phyloP scores from a whole-genome alignment of 2,329 filamentous ascomycete genomes.

The Ceratocystis variospora region DNA sequence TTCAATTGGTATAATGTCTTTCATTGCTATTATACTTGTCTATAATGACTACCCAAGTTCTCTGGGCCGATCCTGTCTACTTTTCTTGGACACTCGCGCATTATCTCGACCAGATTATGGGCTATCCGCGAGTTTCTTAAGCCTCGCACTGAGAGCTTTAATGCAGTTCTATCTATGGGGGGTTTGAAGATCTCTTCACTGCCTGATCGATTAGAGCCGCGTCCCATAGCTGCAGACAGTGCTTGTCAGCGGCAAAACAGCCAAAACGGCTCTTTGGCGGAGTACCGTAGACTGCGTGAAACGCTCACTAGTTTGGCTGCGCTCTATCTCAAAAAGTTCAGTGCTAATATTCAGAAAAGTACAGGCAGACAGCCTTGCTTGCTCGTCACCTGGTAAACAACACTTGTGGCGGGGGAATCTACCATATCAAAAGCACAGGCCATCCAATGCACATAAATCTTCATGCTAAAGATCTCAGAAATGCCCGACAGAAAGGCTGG shows the following conservation, averaged over 20 bases:
- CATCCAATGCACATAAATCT: conserved; percentile 67
- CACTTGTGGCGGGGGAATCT: conserved; percentile 67
- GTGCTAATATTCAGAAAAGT: conserved; percentile 70
- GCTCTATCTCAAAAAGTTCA: conserved; percentile 35
- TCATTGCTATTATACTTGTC: conserved; percentile 23
- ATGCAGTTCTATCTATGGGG: conserved; percentile 23
- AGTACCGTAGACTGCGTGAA: conserved; percentile 41
- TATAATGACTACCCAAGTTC: conserved; percentile 64
- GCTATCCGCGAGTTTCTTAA: conserved; percentile 58
- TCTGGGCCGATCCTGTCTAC: conserved; percentile 59
- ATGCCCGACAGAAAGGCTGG: conserved; percentile 64
- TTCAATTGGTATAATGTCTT: not conserved
- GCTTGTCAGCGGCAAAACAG: conserved; percentile 68
- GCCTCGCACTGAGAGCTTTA: conserved; percentile 32
- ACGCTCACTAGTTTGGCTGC: conserved; percentile 40
- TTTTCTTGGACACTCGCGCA: conserved; percentile 55
- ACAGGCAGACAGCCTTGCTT: conserved; percentile 59
- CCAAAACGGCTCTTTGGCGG: conserved; percentile 43
- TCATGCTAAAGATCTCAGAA: conserved; percentile 61
- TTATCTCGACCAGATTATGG: conserved; percentile 60
- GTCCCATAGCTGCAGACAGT: conserved; percentile 59
- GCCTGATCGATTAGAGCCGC: conserved; percentile 46
- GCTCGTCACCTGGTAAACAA: conserved; percentile 50
- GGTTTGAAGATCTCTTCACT: conserved; percentile 40
- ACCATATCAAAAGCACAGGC: conserved; percentile 65